Base-by-base conservation (phyloP, 1,284 basidiomycete species). In the Sanghuangporus sanghuang region DNA sequence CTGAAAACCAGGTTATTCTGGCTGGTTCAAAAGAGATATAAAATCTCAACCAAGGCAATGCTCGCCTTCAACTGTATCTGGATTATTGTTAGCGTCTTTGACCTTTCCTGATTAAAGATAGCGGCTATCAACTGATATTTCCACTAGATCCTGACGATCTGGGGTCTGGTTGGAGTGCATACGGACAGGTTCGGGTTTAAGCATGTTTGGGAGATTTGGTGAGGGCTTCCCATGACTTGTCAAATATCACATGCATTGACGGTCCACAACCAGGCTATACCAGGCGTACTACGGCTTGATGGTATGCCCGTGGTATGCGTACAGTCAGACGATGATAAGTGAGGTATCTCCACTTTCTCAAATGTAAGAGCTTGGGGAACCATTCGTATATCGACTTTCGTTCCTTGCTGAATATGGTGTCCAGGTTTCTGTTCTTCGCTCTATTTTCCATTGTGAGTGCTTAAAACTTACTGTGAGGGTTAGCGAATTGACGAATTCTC, bases 251-350 rank as follows among this genome's bases (percentile, higher is more conserved):
- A 54, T 40, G 18, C 12, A n/a, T 27, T 64, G 7, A 58, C 40
- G 36, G 67, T 2, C 48, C 38, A 46, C n/a, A 44, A 36, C 27
- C 18, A 83, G 86, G 87, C 66, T 83, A 39, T 89, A 87, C 69
- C 87, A 89, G 68, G 86, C 82, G 4, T 90, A 84, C 71, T 92
- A 90, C 69, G 90, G 90, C 6, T 75, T 92, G 42, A 81, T 90
- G 79, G 88, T 92, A 5, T 92, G 91, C 68, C 90, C 90, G 0
- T 93, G 90, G 90, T 93, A 92, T 73, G 89, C 91, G 38, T 89
- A 90, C 69, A 86, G 86, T 71, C 89, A 92, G 74, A 92, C 90
- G 0, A 90, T 92, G 89, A 91, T 93, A 63, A 89, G 86, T 69
- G 90, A 93, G 69, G 90, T 93, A 7, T 88, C 88, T 14, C 91